Evolutionary conservation across 495 filamentous ascomycete species (phyloP).

Genomic region (Letharia columbiana): DNA sequence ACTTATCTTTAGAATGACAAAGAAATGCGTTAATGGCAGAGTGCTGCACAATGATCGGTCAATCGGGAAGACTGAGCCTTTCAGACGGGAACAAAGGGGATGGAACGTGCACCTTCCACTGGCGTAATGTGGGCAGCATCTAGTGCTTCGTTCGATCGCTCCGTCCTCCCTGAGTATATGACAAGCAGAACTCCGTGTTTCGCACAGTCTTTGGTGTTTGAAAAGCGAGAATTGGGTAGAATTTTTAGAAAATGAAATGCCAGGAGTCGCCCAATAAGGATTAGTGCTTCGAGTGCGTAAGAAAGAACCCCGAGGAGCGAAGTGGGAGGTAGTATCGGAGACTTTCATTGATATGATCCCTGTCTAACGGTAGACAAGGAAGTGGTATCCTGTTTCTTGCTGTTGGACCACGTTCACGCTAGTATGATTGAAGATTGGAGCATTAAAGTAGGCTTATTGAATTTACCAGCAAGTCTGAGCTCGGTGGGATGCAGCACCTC

Average conservation of each 20-base stretch:
- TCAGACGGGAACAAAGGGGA: not conserved
- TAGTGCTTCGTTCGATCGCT: not conserved
- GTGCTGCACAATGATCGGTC: not conserved
- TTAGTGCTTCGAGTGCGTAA: not conserved
- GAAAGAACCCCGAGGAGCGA: not conserved
- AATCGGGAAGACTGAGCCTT: not conserved
- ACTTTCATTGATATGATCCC: not conserved
- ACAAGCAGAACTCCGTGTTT: not conserved
- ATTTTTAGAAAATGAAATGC: not conserved
- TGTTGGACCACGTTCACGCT: no score
- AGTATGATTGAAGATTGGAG: not conserved
- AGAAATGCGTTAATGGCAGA: not conserved
- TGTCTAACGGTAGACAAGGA: not conserved
- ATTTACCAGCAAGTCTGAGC: not conserved
- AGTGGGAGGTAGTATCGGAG: not conserved
- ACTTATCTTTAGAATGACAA: not conserved
- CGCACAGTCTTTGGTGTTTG: not conserved
- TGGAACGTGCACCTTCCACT: not conserved
- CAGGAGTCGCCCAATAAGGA: not conserved
- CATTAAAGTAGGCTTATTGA: not conserved
- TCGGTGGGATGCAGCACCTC: not conserved
- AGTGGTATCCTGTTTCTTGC: not conserved
- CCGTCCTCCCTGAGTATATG: not conserved
- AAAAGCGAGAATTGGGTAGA: not conserved
- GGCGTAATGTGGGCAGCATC: not conserved